Evolutionary conservation across 768 basidiomycete genomes (phyloP), one percentile per base, ranked within the genome.

Genomic region (Lactarius deliciosus): DNA sequence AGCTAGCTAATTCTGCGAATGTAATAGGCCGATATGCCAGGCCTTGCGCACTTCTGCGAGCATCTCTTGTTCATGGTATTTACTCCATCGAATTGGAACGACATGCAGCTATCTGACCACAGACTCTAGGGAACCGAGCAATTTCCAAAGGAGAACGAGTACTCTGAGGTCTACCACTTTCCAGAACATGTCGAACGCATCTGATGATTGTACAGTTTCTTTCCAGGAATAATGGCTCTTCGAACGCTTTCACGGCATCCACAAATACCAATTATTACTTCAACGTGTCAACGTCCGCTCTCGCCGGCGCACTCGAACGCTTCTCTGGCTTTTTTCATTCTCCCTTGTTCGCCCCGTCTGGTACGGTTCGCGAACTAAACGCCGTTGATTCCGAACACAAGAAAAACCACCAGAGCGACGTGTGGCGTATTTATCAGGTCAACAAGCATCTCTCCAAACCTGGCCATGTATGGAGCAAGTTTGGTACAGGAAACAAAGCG

Each of bases 361-460:
- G 94, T 74, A 95, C 94, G 0, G 82, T 86, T 32, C 86, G 94
- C 38, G 96, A 99, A 78, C 82, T 97, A 68, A 94, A 94, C 71
- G 96, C 97, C 1, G 96, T 99, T 50, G 90, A 99, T 75, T 96
- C 94, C 0, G 97, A 99, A 75, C 89, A 98, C 81, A 93, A 94
- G 79, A 96, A 97, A 80, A 99, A 98, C 74, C 85, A 91, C 57
- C 96, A 96, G 75, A 79, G 82, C 2, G 94, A 98, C 74, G 80
- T 88, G 73, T 96, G 94, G 91, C 86, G 96, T n/a, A 86, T 96
- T 64, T 98, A 91, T 77, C 96, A 99, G 76, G 78, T 98, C 30
- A 92, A 91, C 77, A 98, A 98, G 76, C 83, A 89, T 71, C 85
- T 96, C 58, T 89, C 87, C 64, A 87, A 86, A 71, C 80, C 81